Conservation (phyloP, 2,329 filamentous ascomycete species). For the Monilinia laxa region DNA sequence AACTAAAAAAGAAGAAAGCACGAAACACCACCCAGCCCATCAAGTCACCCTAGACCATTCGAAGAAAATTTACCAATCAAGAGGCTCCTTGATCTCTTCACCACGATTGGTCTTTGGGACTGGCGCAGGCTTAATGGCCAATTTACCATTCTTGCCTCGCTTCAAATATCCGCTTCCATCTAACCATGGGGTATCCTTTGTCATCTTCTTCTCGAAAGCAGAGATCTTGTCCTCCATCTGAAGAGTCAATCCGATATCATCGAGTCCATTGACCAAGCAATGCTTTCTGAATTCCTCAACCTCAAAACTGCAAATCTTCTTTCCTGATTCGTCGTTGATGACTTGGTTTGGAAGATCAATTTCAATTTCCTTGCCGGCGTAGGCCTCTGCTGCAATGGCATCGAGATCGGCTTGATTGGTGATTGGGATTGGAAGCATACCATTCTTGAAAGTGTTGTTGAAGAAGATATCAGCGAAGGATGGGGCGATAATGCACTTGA, state of each 20-base stretch:
- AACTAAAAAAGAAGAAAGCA: not conserved
- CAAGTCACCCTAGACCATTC: not conserved
- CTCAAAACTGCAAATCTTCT: constrained; percentile 74
- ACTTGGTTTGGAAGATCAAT: constrained; percentile 82
- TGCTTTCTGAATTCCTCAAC: constrained; percentile 92
- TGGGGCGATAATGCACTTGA: constrained; percentile 88
- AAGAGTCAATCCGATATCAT: constrained; percentile 92
- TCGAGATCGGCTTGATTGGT: constrained; percentile 38
- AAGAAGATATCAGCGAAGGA: constrained; percentile 96
- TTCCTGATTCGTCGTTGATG: constrained; percentile 73
- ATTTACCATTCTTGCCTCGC: constrained; percentile 53
- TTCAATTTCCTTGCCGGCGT: constrained; percentile 78
- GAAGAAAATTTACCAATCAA: constrained; percentile 67
- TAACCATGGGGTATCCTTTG: constrained; percentile 71
- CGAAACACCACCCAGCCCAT: constrained; percentile 1
- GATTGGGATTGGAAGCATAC: constrained; percentile 88
- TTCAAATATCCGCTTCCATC: constrained; percentile 80
- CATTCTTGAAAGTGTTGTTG: constrained; percentile 99
- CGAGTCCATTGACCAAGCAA: constrained; percentile 86
- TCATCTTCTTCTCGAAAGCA: constrained; percentile 65
- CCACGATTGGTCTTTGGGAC: constrained; percentile 85
- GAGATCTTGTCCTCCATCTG: constrained; percentile 85
- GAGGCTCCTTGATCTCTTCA: constrained; percentile 75
- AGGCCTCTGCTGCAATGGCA: constrained; percentile 55
- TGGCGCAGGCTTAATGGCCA: constrained; percentile 59